These are phyloP conservation scores for Xylaria nigripes DNA, from an alignment of 495 filamentous ascomycete genomes.

Conservation along the genomic window DNA sequence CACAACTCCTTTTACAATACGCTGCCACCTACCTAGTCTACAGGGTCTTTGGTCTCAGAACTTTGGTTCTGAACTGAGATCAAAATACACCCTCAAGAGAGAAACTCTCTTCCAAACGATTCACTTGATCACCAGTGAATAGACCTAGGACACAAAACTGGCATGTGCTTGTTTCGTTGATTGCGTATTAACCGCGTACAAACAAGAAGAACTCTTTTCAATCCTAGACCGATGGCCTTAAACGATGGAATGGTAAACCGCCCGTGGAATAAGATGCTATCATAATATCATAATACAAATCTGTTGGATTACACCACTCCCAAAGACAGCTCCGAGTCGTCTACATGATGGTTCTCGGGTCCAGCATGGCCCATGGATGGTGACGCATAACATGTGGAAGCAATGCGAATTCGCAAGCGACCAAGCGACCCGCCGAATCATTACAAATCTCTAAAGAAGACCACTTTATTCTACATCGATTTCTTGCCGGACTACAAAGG, in stretches of 20 bases:
- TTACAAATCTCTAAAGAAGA: constrained; percentile 19
- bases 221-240: constrained; percentile 31
- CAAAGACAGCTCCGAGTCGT: constrained; percentile 38
- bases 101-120: neutral
- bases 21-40: constrained; percentile 41
- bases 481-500: constrained; percentile 36
- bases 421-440: neutral
- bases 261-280: constrained; percentile 39
- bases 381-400: constrained; percentile 41
- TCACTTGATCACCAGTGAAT: neutral
- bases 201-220: constrained; percentile 28
- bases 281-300: constrained; percentile 43
- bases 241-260: constrained; percentile 41
- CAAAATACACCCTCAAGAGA: constrained; percentile 39
- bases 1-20: constrained; percentile 33
- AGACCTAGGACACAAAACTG: neutral
- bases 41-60: constrained; percentile 45
- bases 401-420: constrained; percentile 13
- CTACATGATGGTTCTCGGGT: constrained; percentile 42
- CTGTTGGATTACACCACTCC: constrained; percentile 43
- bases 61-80: constrained; percentile 38
- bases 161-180: constrained; percentile 25
- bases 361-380: constrained; percentile 44
- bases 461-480: constrained; percentile 37
- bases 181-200: no score